Percentiles rank a stretch among this genome's conserved stretches.
These are phyloP conservation scores for Pulveroboletus ravenelii DNA, from an alignment of 768 basidiomycete genomes.

Conservation along the genomic window DNA sequence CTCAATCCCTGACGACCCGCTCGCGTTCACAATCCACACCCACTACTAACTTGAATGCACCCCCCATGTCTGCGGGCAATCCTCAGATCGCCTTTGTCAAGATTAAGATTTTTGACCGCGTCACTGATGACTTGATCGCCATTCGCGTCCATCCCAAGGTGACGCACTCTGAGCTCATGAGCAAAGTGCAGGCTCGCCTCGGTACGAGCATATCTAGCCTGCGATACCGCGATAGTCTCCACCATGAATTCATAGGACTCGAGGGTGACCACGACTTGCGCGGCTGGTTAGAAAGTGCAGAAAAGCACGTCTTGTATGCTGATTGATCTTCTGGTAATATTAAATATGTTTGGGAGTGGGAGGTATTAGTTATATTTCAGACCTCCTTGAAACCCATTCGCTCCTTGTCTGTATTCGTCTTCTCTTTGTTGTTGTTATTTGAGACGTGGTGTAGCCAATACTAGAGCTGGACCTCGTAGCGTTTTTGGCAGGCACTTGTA, in stretches of 20 bases:
- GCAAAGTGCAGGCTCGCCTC: conserved; percentile 84
- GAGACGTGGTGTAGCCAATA: background rate
- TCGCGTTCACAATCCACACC: conserved; percentile 57
- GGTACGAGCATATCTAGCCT: conserved; percentile 68
- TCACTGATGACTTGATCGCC: conserved; percentile 92
- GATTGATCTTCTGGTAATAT: conserved; percentile 39
- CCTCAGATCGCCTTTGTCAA: conserved; percentile 89
- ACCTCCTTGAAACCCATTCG: conserved; percentile 24
- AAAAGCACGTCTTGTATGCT: conserved; percentile 81
- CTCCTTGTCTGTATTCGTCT: conserved; percentile 7
- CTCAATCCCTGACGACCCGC: conserved; percentile 48
- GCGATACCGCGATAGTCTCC: conserved; percentile 70
- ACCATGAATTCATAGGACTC: conserved; percentile 60
- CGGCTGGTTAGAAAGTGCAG: conserved; percentile 71
- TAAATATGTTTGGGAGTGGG: conserved; percentile 1
- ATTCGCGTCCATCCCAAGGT: conserved; percentile 95
- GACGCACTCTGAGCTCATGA: conserved; percentile 79
- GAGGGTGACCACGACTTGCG: conserved; percentile 59
- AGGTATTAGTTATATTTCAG: conserved; percentile 26
- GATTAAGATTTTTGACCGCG: conserved; percentile 95
- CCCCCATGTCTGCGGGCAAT: conserved; percentile 72
- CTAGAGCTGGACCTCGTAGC: background rate
- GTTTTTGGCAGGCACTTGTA: background rate
- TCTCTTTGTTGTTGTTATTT: background rate
- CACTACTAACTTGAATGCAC: conserved; percentile 49